phyloP scores from a whole-genome alignment of 257 asterid species.

The Solanum raphanifolium region DNA sequence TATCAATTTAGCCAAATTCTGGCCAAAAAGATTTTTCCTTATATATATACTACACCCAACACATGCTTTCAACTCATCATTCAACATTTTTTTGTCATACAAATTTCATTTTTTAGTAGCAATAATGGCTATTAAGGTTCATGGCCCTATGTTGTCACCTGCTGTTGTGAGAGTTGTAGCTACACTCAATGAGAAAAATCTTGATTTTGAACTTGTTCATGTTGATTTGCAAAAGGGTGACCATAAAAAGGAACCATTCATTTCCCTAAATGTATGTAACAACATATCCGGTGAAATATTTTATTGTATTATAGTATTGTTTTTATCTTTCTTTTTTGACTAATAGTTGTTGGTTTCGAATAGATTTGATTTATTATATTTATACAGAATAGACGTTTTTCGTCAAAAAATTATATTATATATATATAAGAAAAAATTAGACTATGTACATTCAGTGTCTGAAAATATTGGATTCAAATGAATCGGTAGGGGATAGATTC shows the following conservation, averaged over 20 bases:
- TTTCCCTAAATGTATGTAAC: slow-evolving; percentile 12
- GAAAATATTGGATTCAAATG: neutral
- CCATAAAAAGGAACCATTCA: slow-evolving; percentile 15
- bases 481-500: neutral
- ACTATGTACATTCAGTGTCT: too few species aligned
- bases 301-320: accelerated
- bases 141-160: slow-evolving; percentile 11
- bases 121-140: slow-evolving; percentile 14
- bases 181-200: slow-evolving; percentile 11
- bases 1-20: too few species aligned
- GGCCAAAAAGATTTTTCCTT: too few species aligned
- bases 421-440: too few species aligned
- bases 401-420: too few species aligned
- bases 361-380: too few species aligned
- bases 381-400: too few species aligned
- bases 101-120: neutral
- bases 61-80: neutral
- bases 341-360: neutral
- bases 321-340: too few species aligned
- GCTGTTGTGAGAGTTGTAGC: slow-evolving; percentile 7
- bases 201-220: slow-evolving; percentile 7
- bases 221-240: slow-evolving; percentile 6
- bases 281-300: accelerated
- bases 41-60: neutral
- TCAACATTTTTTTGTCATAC: neutral